These are phyloP conservation scores for Wickerhamiella domercqiae DNA, from an alignment of 805 yeast species.

Conservation along the genomic window DNA sequence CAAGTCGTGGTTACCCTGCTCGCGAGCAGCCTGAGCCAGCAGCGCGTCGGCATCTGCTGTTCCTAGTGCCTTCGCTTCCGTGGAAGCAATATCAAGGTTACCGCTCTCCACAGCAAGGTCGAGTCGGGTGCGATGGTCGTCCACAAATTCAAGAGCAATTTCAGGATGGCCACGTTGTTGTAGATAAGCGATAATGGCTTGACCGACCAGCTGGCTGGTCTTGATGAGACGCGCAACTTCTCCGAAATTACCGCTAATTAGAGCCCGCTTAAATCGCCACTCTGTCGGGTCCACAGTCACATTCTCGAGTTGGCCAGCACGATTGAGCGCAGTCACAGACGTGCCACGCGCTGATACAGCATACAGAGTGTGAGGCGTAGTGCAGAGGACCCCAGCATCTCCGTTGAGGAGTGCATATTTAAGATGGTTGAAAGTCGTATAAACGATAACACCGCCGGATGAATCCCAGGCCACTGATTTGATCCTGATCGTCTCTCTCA, in stretches of 20 bases:
- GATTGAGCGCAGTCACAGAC: constrained; percentile 63
- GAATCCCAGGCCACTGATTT: constrained; percentile 98
- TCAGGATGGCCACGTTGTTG: constrained; percentile 95
- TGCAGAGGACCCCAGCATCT: constrained; percentile 86
- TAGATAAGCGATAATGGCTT: constrained; percentile 85
- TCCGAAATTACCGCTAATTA: constrained; percentile 74
- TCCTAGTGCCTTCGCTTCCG: constrained; percentile 69
- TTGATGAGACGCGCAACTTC: constrained; percentile 85
- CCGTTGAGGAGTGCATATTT: constrained; percentile 88
- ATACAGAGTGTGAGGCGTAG: constrained; percentile 78
- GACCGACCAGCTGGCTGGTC: constrained; percentile 87
- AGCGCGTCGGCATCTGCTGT: constrained; percentile 59
- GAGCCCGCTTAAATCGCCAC: constrained; percentile 86
- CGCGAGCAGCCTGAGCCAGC: constrained; percentile 70
- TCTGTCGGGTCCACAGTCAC: constrained; percentile 87
- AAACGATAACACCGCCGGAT: constrained; percentile 63
- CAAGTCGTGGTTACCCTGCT: constrained; percentile 74
- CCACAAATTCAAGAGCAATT: constrained; percentile 90
- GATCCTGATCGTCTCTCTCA: constrained; percentile 93
- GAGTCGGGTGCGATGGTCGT: constrained; percentile 90
- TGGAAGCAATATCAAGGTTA: constrained; percentile 70
- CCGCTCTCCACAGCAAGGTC: constrained; percentile 93
- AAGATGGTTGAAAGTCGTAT: constrained; percentile 89
- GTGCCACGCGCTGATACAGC: constrained; percentile 53
- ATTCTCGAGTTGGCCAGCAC: constrained; percentile 71